Percentiles rank a stretch among this genome's conserved stretches.
phyloP scores from a whole-genome alignment of 768 basidiomycete species.

The Phallus indusiatus region DNA sequence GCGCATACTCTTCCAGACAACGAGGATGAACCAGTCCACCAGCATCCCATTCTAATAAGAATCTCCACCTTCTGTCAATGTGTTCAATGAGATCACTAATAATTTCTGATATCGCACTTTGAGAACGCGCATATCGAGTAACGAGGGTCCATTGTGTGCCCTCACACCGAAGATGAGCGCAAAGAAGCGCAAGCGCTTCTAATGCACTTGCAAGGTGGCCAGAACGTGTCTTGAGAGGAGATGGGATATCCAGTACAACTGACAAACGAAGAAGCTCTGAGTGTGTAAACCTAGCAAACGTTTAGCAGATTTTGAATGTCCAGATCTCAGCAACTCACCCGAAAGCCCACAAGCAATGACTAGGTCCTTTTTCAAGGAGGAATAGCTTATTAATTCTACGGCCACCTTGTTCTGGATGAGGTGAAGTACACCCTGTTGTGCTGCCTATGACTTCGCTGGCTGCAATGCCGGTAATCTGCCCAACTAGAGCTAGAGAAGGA shows the following conservation, averaged over 20 bases:
- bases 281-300: too few relatives aligned
- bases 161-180: slow-evolving; percentile 12
- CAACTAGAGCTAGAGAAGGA: too few relatives aligned
- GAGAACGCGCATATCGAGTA: slow-evolving; percentile 13
- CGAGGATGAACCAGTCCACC: slow-evolving; percentile 10
- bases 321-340: too few relatives aligned
- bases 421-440: too few relatives aligned
- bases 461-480: too few relatives aligned
- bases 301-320: too few relatives aligned
- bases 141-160: slow-evolving; percentile 12
- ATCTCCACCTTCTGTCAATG: slow-evolving; percentile 15
- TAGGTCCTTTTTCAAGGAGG: too few relatives aligned
- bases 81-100: slow-evolving; percentile 11
- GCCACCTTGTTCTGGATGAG: too few relatives aligned
- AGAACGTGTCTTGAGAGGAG: background rate
- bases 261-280: too few relatives aligned
- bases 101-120: slow-evolving; percentile 14
- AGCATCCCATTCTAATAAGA: slow-evolving; percentile 15
- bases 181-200: slow-evolving; percentile 15
- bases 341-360: too few relatives aligned
- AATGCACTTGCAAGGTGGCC: background rate
- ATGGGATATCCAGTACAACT: background rate
- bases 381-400: too few relatives aligned
- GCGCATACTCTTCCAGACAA: slow-evolving; percentile 12
- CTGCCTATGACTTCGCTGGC: too few relatives aligned